Conservation (phyloP, 306 rosid genomes). For the Albizia julibrissin region DNA sequence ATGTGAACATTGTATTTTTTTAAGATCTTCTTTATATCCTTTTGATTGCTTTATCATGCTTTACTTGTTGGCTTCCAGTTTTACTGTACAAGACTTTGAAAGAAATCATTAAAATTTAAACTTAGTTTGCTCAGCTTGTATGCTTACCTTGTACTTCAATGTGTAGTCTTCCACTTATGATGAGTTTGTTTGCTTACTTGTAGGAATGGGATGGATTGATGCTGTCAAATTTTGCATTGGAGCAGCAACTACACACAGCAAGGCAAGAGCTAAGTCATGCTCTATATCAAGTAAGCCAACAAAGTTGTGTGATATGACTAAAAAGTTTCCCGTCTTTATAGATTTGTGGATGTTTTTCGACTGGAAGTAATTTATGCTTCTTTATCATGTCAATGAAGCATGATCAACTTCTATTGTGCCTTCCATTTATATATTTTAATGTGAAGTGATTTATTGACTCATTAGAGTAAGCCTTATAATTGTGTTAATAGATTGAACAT, state of each 20-base stretch:
- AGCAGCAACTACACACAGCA: conserved; percentile 22
- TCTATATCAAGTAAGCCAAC: conserved; percentile 12
- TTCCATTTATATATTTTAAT: neutral
- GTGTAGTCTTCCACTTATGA: neutral
- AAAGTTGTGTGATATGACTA: neutral
- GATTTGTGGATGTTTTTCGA: neutral
- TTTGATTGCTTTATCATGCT: neutral
- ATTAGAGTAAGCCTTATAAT: neutral
- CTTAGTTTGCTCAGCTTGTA: neutral
- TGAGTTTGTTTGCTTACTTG: neutral
- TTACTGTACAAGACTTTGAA: neutral
- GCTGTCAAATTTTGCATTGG: conserved; percentile 17
- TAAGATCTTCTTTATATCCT: neutral
- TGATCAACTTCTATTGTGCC: neutral
- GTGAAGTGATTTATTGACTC: neutral
- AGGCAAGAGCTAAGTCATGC: conserved; percentile 26
- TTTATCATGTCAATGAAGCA: neutral
- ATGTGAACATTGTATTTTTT: neutral
- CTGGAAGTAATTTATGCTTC: conserved; percentile 7
- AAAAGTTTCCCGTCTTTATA: neutral
- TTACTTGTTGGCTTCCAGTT: neutral
- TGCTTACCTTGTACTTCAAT: neutral
- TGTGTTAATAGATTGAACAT: neutral
- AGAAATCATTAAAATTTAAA: neutral
- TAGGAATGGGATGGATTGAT: conserved; percentile 25